Evolutionary conservation across 2,329 filamentous ascomycete species (phyloP).

Genomic region (Xylariaceae sp.): DNA sequence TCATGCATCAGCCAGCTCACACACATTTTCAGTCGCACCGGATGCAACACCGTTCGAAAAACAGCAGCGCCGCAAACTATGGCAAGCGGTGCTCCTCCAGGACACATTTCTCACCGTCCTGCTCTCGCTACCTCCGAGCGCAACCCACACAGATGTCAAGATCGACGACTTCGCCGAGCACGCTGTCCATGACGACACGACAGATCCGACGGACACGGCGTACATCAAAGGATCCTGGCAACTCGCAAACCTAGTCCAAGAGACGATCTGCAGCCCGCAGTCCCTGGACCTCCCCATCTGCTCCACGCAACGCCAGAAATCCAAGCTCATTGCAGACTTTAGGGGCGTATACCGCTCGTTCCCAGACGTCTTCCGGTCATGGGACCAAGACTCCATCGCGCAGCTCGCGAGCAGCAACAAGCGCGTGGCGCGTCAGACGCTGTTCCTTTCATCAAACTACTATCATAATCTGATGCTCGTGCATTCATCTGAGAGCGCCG

Average conservation of each 20-base stretch:
- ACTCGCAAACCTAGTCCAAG: constrained; percentile 72
- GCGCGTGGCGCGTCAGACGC: constrained; percentile 66
- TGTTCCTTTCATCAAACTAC: constrained; percentile 79
- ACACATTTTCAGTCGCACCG: constrained; percentile 48
- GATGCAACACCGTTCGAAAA: constrained; percentile 67
- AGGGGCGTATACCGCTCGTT: constrained; percentile 69
- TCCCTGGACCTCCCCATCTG: constrained; percentile 71
- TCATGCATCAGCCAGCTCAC: too few species aligned
- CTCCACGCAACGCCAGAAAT: constrained; percentile 63
- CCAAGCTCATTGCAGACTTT: constrained; percentile 66
- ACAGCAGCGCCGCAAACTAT: constrained; percentile 73
- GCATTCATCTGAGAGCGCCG: constrained; percentile 64
- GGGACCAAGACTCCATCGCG: constrained; percentile 58
- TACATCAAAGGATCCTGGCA: constrained; percentile 78
- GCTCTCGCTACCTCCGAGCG: constrained; percentile 70
- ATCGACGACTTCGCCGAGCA: constrained; percentile 71
- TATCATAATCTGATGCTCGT: constrained; percentile 80
- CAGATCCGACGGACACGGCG: constrained; percentile 61
- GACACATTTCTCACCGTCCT: constrained; percentile 79
- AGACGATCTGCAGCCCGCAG: constrained; percentile 69
- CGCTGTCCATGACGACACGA: constrained; percentile 50
- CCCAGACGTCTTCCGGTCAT: constrained; percentile 65
- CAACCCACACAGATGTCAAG: constrained; percentile 74
- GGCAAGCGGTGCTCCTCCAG: constrained; percentile 77
- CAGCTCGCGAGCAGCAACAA: constrained; percentile 56